Evolutionary conservation across 768 basidiomycete genomes (phyloP), one percentile per base, ranked within the genome.

Genomic region (Boletus tylopilopsis): DNA sequence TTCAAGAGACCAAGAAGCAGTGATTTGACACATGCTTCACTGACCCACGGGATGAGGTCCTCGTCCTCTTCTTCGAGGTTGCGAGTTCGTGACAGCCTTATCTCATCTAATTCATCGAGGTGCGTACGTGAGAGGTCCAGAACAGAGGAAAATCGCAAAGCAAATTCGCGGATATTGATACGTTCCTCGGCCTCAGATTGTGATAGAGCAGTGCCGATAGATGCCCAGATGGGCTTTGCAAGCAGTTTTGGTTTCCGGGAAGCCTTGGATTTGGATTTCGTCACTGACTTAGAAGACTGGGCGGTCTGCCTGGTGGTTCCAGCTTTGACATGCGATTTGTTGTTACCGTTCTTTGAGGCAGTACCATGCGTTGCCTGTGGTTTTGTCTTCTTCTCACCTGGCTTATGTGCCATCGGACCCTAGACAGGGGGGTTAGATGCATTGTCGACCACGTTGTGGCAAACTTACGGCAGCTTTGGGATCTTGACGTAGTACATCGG

Each of bases 141-240:
- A 15, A 79, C 47, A 24, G 72, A 69, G 2, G 73, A 71, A 54
- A 90, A 90, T 29, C 89, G 76, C 40, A 86, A 61, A 11, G 79
- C 61, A 62, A 90, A 92, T 66, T 91, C 89, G 49, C 89, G 81
- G 36, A 90, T 83, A 56, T 80, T 71, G 40, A 90, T 77, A 10
- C 88, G 81, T 23, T 76, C 73, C 53, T 85, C 75, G 1, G 76
- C 80, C 34, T 79, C 77, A 1, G 70, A 59, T 33, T 71, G 68
- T 6, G 72, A 66, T 13, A 85, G 68, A 25, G 55, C 57, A 12
- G 74, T 70, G 1, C 70, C 71, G 6, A 87, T 61, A 6, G 62
- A 58, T 5, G 69, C 76, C 88, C 88, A 90, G 40, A 50, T 68
- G 67, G 34, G 83, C 69, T 49, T 68, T 51, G 6, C 81, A 76